Base-by-base conservation (phyloP, 768 basidiomycete species). In the Agrocybe pediades region DNA sequence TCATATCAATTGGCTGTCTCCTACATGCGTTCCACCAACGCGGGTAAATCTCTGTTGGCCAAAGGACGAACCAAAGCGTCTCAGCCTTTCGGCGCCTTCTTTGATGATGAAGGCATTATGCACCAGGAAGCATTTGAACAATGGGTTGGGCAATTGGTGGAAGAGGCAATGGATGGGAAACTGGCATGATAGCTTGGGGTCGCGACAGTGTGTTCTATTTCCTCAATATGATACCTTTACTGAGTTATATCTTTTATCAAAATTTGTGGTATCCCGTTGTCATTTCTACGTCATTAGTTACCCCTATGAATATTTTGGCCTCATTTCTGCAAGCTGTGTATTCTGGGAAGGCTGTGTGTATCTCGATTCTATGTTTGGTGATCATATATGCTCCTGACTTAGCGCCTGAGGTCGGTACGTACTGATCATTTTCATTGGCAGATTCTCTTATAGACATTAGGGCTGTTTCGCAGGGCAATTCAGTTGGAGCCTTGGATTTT, bases 31-130 rank as follows among this genome's bases (percentile, higher is more conserved):
- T 90, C 92, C 24, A 84, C 92, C 2, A 90, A 87, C 45, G 85
- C 85, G 30, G 95, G 95, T 49, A 96, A 96, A 74, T 86, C 88
- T 4, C 78, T 95, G 9, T 81, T 97, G 6, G 83, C 83, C 49
- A 85, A 86, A 61, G 84, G 86, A 9, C 83, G 83, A 52, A 78
- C 83, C 15, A 76, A 77, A 43, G 81, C 80, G 7, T 75, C 76
- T 15, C 77, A 79, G 40, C 74, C 77, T 17, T 90, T 87, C 68
- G 84, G 84, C 26, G 77, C 78, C 13, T 92, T 96, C 70, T 94
- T 96, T 64, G 91, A 95, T 59, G 86, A 82, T 42, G 74, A 83
- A 21, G 95, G 95, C 2, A 81, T 76, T 25, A 83, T 98, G 78
- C 86, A 90, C 62, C 85, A 89, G 65, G 85, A 80, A 16, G 71